Evolutionary conservation across 768 basidiomycete species (phyloP).

Genomic region (Naganishia friedmannii): DNA sequence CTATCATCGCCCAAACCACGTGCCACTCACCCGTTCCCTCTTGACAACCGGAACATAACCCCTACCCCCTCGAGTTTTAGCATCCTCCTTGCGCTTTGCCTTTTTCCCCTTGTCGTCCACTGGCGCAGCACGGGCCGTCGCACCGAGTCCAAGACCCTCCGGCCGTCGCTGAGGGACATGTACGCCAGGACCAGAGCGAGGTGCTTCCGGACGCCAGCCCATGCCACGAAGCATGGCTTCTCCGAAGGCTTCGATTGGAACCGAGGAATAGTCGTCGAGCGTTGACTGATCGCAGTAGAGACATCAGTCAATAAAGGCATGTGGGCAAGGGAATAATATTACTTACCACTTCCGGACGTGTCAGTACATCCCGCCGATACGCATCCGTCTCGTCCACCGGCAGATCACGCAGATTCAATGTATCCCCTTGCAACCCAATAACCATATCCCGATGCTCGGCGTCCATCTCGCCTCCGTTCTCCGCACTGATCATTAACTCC

Average conservation of each 20-base stretch:
- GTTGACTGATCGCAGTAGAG: constrained; percentile 56
- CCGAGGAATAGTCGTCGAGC: constrained; percentile 78
- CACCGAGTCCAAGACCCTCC: constrained; percentile 85
- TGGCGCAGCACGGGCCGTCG: constrained; percentile 75
- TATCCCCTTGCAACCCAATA: constrained; percentile 48
- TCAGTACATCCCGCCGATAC: constrained; percentile 74
- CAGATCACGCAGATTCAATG: constrained; percentile 36
- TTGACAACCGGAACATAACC: constrained; percentile 81
- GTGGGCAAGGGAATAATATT: too few relatives aligned
- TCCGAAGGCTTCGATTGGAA: constrained; percentile 90
- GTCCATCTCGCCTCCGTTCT: constrained; percentile 38
- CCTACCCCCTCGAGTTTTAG: constrained; percentile 60
- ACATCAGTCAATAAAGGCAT: too few relatives aligned
- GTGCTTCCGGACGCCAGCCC: constrained; percentile 71
- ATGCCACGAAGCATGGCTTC: constrained; percentile 89
- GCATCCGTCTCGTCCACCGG: constrained; percentile 76
- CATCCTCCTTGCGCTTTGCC: constrained; percentile 50
- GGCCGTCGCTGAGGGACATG: constrained; percentile 80
- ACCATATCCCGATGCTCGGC: constrained; percentile 59
- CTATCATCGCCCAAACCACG: neutral
- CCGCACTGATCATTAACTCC: constrained; percentile 12
- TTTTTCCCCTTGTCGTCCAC: constrained; percentile 36
- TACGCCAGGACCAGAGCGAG: constrained; percentile 64
- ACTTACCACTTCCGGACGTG: constrained; percentile 55
- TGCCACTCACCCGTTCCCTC: constrained; percentile 58